Percentiles rank a stretch among this genome's conserved stretches.
Conservation (phyloP, 306 rosid species). For the Phaseolus lunatus region DNA sequence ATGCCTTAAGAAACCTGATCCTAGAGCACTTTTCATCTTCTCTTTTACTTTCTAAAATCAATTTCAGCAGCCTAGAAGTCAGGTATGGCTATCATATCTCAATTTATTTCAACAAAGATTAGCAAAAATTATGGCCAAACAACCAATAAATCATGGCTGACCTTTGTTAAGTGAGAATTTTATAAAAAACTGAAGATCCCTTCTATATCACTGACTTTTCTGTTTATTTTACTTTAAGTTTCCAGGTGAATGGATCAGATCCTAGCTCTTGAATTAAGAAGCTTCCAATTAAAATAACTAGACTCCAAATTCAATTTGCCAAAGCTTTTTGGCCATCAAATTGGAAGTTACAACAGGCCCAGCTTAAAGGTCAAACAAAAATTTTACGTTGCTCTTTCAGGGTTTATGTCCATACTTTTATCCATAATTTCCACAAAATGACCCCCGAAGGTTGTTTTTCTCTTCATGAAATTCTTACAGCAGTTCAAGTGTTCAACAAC, state of each 20-base stretch:
- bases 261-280: neutral
- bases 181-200: neutral
- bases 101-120: slow-evolving; percentile 9
- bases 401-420: neutral
- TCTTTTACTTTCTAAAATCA: neutral
- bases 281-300: too few relatives aligned
- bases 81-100: neutral
- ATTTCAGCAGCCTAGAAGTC: slow-evolving; percentile 7
- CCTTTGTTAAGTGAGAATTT: neutral
- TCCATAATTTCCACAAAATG: neutral
- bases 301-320: neutral
- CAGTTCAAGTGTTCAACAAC: neutral
- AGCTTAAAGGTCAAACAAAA: neutral
- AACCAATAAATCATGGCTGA: neutral
- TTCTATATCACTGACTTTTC: slow-evolving; percentile 17
- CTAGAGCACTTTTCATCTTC: neutral
- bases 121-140: slow-evolving; percentile 2
- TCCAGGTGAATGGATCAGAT: neutral
- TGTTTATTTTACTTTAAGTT: neutral
- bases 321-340: neutral
- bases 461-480: neutral
- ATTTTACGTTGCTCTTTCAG: neutral
- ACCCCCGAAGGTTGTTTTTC: neutral
- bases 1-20: slow-evolving; percentile 3
- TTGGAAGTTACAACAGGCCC: neutral